Base-by-base conservation (phyloP, 23 red algal genomes). In the Pyropia yezoensis region DNA sequence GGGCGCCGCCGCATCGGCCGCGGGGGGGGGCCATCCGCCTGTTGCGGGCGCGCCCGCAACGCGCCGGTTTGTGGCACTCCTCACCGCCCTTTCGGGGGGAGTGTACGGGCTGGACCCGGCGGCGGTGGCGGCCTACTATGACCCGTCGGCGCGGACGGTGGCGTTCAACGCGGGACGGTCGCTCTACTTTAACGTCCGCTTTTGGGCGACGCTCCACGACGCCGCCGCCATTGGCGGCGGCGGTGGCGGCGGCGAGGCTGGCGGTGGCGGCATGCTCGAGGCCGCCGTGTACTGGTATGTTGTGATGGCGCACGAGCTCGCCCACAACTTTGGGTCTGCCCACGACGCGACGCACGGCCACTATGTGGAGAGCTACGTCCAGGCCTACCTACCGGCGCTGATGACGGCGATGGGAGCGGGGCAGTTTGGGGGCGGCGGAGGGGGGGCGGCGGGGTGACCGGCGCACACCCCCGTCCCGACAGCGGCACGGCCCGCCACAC, bases 181-280 rank as follows among this genome's bases (percentile, higher is more conserved):
- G 16, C 62, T 85, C 16, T 76, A 64, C 24, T 85, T 85, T 61
- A 85, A 85, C 26, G 18, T 85, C 49, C 54, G 80, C 26, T 85
- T 39, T 52, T 85, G 74, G 55, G 61, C 56, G 50, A 57, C 65
- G 12, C 71, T 85, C 16, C 80, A 85, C 59, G 73, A 76, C 21
- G n/a, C 16, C 25, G 27, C 15, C 15, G 39, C 39, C 39, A 13
- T 47, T 47, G 39, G 39, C 11, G 39, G 39, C 39, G 39, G 9
- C 11, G 39, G 11, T 47, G 39, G 32, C 20, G 17, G 18, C 23
- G 24, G 32, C 14, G 49, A 29, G 29, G 61, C 51, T 26, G 8
- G 27, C n/a, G n/a, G n/a, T n/a, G n/a, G n/a, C n/a, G n/a, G n/a
- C n/a, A n/a, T n/a, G n/a, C n/a, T 69, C 15, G 69, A 85, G 27